Base-by-base conservation (phyloP, 2,329 filamentous ascomycete genomes). In the Pseudogymnoascus sp. region DNA sequence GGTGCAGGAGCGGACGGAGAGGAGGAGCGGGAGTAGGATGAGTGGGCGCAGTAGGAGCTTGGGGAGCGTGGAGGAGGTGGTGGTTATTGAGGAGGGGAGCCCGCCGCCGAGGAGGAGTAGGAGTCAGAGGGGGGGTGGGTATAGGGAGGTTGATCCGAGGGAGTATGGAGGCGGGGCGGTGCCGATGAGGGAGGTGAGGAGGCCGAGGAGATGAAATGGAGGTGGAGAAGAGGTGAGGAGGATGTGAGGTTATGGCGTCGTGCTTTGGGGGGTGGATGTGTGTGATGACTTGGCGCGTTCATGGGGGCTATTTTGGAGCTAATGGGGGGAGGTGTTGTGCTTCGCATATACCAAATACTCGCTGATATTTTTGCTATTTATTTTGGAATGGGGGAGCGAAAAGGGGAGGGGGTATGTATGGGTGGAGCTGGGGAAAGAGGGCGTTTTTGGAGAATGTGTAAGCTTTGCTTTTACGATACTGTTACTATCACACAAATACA, bases 81-180 rank as follows among this genome's bases (percentile, higher is more conserved):
- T 73, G 6, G 72, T 74, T 3, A 72, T 72, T 59, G 72, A 73
- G 66, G 72, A 74, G 55, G 69, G 71, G 64, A 70, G 68, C 37
- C 71, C 69, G 41, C 71, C 71, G 19, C 66, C 70, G 31, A 64
- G 66, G 58, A 60, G 65, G 16, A 65, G 66, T 26, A 29, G 41
- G 10, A 61, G 59, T 16, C 63, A 65, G 33, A 62, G 66, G 26
- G 63, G 67, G 43, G 71, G 71, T 63, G 71, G 72, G 8, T 72
- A 68, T 49, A 66, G 72, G 63, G 69, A 69, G 19, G 71, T 73
- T 21, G 72, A 73, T 66, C 71, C 72, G 3, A 14, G 55, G 23
- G 64, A 67, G 0, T 72, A 69, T 68, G 71, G 66, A 6, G 72
- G 72, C 2, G 66, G 63, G 16, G 39, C 37, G 14, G 39, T 7